Evolutionary conservation across 192 early-diverging fungal species (phyloP).

Genomic region (Backusella macrospora): DNA sequence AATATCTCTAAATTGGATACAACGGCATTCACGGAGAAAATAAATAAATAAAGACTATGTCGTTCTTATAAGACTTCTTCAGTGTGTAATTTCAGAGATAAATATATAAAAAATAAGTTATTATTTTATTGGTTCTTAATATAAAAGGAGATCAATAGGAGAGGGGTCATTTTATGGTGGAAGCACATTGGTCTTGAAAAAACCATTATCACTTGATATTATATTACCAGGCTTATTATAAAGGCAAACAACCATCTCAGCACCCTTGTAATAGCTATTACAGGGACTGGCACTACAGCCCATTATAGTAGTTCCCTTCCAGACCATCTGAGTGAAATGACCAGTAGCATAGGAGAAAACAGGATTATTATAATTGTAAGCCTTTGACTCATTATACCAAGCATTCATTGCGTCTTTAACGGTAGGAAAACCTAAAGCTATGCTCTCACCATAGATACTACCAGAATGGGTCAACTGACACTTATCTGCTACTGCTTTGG

Average conservation of each 20-base stretch:
- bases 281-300: conserved; percentile 40
- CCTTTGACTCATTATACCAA: conserved; percentile 50
- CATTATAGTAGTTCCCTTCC: conserved; percentile 35
- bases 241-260: conserved; percentile 45
- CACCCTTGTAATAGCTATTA: conserved; percentile 18
- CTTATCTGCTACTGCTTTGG: too few relatives aligned
- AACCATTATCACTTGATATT: conserved; percentile 13
- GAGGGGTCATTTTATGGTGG: not conserved
- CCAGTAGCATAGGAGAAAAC: conserved; percentile 42
- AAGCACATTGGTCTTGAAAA: conserved; percentile 44
- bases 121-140: too few relatives aligned
- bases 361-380: conserved; percentile 47
- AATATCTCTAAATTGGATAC: too few relatives aligned
- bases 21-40: too few relatives aligned
- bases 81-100: too few relatives aligned
- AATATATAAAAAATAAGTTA: too few relatives aligned
- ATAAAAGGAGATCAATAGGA: not conserved
- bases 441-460: conserved; percentile 47
- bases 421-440: conserved; percentile 44
- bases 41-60: too few relatives aligned
- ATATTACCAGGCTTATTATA: conserved; percentile 50
- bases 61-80: too few relatives aligned
- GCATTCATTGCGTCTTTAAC: conserved; percentile 36
- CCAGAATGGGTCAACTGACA: conserved; percentile 50
- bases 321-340: conserved; percentile 54